Percentiles rank a stretch among this genome's conserved stretches.
These are phyloP conservation scores for Funneliformis geosporum DNA, from an alignment of 192 early-diverging fungal genomes.

Conservation along the genomic window DNA sequence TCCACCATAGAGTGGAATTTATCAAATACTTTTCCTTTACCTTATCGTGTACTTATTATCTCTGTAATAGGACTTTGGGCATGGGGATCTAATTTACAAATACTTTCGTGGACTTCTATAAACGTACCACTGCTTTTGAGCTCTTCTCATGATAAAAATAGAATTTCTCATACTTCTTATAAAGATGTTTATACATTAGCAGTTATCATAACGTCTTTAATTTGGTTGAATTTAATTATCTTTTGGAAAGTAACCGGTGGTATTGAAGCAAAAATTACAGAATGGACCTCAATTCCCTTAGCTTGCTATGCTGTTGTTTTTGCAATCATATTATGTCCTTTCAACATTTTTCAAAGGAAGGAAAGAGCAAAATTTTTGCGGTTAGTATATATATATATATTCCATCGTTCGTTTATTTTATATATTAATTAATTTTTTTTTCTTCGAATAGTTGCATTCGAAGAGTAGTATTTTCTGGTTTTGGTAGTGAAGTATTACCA, in stretches of 20 bases:
- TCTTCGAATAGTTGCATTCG: slow-evolving; percentile 45
- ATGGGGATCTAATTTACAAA: slow-evolving; percentile 57
- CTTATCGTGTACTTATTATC: slow-evolving; percentile 53
- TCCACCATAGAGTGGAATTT: slow-evolving; percentile 38
- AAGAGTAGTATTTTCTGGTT: slow-evolving; percentile 51
- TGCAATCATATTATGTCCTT: slow-evolving; percentile 49
- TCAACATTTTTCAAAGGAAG: slow-evolving; percentile 48
- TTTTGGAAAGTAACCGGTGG: slow-evolving; percentile 46
- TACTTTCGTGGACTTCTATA: slow-evolving; percentile 46
- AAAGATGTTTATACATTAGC: slow-evolving; percentile 53
- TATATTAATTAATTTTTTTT: background rate
- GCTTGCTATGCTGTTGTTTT: slow-evolving; percentile 47
- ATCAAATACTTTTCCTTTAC: slow-evolving; percentile 47
- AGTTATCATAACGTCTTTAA: slow-evolving; percentile 40
- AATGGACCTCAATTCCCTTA: slow-evolving; percentile 47
- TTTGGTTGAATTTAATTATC: slow-evolving; percentile 49
- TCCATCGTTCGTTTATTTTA: background rate
- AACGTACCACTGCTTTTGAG: slow-evolving; percentile 49
- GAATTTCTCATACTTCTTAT: slow-evolving; percentile 3
- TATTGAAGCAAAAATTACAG: slow-evolving; percentile 21
- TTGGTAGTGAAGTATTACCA: slow-evolving; percentile 60
- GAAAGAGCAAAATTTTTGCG: slow-evolving; percentile 57
- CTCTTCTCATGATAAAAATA: slow-evolving; percentile 25
- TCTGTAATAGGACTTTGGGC: slow-evolving; percentile 59
- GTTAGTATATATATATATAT: slow-evolving; percentile 35